Conservation (phyloP, 2,329 filamentous ascomycete species). For the Fonsecaea erecta region DNA sequence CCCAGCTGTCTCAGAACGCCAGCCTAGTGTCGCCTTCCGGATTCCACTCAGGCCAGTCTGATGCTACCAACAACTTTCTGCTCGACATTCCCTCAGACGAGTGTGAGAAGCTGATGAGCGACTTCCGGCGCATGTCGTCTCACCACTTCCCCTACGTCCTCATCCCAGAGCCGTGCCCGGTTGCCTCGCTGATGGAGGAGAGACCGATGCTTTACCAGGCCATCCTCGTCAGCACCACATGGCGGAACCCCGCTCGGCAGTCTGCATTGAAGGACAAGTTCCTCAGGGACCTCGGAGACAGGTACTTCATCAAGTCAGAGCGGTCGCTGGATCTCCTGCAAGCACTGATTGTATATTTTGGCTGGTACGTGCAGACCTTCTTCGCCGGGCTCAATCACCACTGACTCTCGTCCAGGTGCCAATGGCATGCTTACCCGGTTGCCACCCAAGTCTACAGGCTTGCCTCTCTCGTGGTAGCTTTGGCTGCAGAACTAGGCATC, state of each 20-base stretch:
- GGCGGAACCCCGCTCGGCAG: constrained; percentile 20
- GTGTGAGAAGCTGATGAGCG: constrained; percentile 22
- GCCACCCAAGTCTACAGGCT: constrained; percentile 39
- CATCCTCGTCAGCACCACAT: constrained; percentile 23
- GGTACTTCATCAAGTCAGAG: constrained; percentile 25
- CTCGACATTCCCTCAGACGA: constrained; percentile 19
- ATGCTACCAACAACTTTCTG: not conserved
- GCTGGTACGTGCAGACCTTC: constrained; percentile 14
- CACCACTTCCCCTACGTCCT: constrained; percentile 23
- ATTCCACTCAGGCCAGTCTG: constrained; percentile 2
- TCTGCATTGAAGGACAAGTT: constrained; percentile 15
- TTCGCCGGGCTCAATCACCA: not conserved
- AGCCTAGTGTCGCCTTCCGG: not conserved
- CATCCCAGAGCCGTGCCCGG: constrained; percentile 20
- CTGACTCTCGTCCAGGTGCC: constrained; percentile 19
- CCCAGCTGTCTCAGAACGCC: not conserved
- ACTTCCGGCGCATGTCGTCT: constrained; percentile 25
- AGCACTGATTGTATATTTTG: constrained; percentile 27
- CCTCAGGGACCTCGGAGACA: constrained; percentile 17
- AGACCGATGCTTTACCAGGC: constrained; percentile 26
- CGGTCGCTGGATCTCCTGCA: constrained; percentile 27
- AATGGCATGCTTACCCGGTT: constrained; percentile 22
- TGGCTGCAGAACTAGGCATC: constrained; percentile 37
- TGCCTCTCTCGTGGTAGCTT: constrained; percentile 59
- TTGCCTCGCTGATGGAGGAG: constrained; percentile 19